These are phyloP conservation scores for Colletotrichum tropicale DNA, from an alignment of 2,329 filamentous ascomycete species.

Conservation along the genomic window DNA sequence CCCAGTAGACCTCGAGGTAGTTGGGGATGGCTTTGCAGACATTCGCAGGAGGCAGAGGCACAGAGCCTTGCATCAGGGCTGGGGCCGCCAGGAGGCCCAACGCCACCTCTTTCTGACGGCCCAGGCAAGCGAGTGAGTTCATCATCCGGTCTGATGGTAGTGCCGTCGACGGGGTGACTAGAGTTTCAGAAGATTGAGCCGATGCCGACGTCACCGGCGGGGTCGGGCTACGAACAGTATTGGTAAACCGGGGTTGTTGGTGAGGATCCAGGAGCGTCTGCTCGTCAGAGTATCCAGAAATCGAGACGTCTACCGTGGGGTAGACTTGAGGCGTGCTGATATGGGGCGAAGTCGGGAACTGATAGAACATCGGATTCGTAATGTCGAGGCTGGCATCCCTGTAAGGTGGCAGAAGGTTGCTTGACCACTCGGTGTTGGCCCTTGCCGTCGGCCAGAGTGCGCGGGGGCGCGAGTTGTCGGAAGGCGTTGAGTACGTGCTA, in stretches of 20 bases:
- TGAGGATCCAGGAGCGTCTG: conserved; percentile 37
- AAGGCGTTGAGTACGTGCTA: conserved; percentile 53
- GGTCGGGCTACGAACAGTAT: conserved; percentile 54
- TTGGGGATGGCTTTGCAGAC: conserved; percentile 48
- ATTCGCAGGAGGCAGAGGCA: conserved; percentile 31
- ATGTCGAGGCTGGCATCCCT: conserved; percentile 29
- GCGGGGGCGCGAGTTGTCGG: conserved; percentile 37
- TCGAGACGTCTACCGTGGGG: conserved; percentile 36
- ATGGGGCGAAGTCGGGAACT: conserved; percentile 30
- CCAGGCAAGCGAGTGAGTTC: conserved; percentile 38
- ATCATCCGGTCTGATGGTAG: conserved; percentile 37
- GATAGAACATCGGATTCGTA: conserved; percentile 30
- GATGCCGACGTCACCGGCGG: conserved; percentile 47
- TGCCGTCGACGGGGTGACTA: conserved; percentile 50
- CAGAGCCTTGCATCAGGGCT: conserved; percentile 39
- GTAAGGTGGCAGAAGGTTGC: conserved; percentile 30
- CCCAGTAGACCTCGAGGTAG: conserved; percentile 60
- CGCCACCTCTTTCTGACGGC: conserved; percentile 45
- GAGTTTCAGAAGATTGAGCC: conserved; percentile 51
- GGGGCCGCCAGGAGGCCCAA: conserved; percentile 38
- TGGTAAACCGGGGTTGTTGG: conserved; percentile 39
- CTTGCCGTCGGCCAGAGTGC: conserved; percentile 24
- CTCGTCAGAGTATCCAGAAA: conserved; percentile 41
- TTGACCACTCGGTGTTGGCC: conserved; percentile 35
- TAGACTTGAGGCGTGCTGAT: conserved; percentile 32